Base-by-base conservation (phyloP, 192 early-diverging fungal genomes). In the Mortierella claussenii region DNA sequence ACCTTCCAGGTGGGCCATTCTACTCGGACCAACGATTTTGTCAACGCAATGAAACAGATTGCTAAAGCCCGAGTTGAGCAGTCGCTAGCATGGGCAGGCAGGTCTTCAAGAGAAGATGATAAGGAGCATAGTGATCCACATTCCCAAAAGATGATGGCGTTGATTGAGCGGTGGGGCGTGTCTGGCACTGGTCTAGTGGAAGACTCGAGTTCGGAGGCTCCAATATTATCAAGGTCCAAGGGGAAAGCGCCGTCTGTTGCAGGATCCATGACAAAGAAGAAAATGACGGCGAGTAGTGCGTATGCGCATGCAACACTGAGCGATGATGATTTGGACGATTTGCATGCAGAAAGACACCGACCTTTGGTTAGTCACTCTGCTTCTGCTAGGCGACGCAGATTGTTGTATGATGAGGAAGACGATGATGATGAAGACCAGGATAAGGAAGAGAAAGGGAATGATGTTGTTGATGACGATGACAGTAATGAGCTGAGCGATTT, bases 1-100 rank as follows among this genome's bases (percentile, higher is more conserved):
- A 64, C 60, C 0, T 56, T 27, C 4, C 10, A 46, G 6, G 31
- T 73, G 21, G 69, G 60, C 6, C 69, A 73, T 44, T 73, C 69
- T 15, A 50, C 37, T 23, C 51, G 59, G 28, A 73, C 69, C 10
- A n/a, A 43, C 28, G 42, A 55, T 20, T 73, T 57, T 43, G 40
- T 64, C 27, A 28, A 37, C 3, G 34, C 37, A 4, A 44, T 52
- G 1, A 61, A 73, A 9, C 17, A 37, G 21, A 57, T 73, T 28
- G 17, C 69, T 20, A 58, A 50, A 5, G 21, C 34, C 7, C 45
- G 60, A n/a, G 36, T 62, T 13, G 52, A 36, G 1, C 54, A 57
- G 23, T 59, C 60, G 0, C 53, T 60, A 33, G 31, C 37, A 40
- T 7, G 32, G 17, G 18, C 34, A 15, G 53, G 34, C 13, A 17